Evolutionary conservation across 2,329 filamentous ascomycete genomes (phyloP).

Genomic region (Lachnellula suecica): DNA sequence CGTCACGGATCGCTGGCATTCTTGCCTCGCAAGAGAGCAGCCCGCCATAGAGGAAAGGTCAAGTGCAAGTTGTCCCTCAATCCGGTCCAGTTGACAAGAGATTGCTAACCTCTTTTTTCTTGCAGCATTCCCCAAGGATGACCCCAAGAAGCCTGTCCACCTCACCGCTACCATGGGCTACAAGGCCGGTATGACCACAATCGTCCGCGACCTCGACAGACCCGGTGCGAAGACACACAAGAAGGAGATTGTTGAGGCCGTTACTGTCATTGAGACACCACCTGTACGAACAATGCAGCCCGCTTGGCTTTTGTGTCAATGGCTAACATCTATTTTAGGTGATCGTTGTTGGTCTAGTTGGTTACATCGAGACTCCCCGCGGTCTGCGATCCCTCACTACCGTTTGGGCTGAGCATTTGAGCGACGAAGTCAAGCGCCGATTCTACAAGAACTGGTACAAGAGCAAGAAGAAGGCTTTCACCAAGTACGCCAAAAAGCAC

Average conservation of each 20-base stretch:
- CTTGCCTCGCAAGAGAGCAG: conserved; percentile 87
- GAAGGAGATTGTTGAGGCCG: conserved; percentile 93
- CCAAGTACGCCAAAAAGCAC: conserved; percentile 99
- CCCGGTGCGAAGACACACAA: conserved; percentile 99
- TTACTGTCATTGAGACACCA: conserved; percentile 87
- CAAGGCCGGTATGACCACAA: conserved; percentile 99
- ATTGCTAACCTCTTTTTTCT: conserved; percentile 22
- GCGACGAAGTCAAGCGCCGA: conserved; percentile 97
- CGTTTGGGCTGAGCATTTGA: conserved; percentile 99
- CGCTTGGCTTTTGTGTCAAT: conserved; percentile 72
- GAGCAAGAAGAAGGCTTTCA: conserved; percentile 99
- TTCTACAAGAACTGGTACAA: conserved; percentile 99
- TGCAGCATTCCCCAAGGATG: conserved; percentile 96
- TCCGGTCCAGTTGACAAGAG: background rate
- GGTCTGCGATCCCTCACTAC: conserved; percentile 99
- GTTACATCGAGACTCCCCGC: conserved; percentile 99
- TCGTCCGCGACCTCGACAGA: conserved; percentile 93
- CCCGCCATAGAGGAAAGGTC: conserved; percentile 79
- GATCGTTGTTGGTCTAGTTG: conserved; percentile 99
- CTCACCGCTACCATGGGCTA: conserved; percentile 98
- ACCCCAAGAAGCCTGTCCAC: conserved; percentile 99
- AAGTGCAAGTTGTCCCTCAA: conserved; percentile 8
- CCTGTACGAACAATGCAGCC: conserved; percentile 89
- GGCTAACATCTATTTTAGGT: conserved; percentile 77
- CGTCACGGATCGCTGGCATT: conserved; percentile 92